Evolutionary conservation across 129 eudicot species (phyloP), one percentile per base, ranked within the genome.

Genomic region (Ambrosia trifida): DNA sequence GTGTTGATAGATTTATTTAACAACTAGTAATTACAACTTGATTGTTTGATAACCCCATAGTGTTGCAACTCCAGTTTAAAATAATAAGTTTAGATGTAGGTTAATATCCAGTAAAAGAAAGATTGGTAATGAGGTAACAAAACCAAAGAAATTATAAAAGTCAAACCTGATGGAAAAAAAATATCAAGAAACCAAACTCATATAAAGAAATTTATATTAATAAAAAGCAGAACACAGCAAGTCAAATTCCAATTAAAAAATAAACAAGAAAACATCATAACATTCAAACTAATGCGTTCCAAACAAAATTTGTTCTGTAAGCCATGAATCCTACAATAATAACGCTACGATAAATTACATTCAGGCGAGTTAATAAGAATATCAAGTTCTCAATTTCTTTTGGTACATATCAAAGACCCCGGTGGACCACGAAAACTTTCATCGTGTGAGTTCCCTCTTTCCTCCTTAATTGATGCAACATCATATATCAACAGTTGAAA

Each of bases 301-400:
- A 67, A 68, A 76, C 77, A 76, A 67, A 74, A 68, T 14, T 64
- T 76, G 82, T 53, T 79, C 75, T 74, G 57, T 74, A 62, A 68
- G 85, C 60, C 78, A 63, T 31, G 76, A 82, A 52, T 71, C 82
- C 81, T 74, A 84, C 73, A 67, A 76, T 72, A 69, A 72, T 72
- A 79, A 79, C 73, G 75, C 85, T 82, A 84, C 87, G 82, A 77
- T n/a, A 79, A 71, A 81, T 67, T 79, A 76, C 85, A 83, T 68
- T 30, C 69, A 69, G 64, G 59, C 59, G 67, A 44, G 41, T 72
- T 68, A 49, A 47, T 18, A 76, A 38, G 68, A 80, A 67, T 47
- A 69, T 36, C 62, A 76, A 46, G 65, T 74, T 68, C 66, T 71
- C 14, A 64, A 62, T 76, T 49, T 45, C 84, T 72, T 75, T 72